Conservation (phyloP, 305 asterid genomes). For the Fraxinus latifolia region DNA sequence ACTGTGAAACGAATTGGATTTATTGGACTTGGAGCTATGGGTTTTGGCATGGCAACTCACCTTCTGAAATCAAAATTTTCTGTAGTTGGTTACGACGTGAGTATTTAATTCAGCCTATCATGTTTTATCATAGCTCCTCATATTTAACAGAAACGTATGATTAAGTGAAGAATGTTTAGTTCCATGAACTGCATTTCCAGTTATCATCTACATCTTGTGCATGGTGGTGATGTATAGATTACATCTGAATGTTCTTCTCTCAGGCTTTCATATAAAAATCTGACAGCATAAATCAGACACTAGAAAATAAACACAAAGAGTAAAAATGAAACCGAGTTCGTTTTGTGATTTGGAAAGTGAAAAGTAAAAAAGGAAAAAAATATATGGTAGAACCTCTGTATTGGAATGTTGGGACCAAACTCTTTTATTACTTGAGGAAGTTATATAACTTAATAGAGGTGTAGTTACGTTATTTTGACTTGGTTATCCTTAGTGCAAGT, state of each 20-base stretch:
- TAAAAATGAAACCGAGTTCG: neutral
- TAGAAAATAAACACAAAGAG: neutral
- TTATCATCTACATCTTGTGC: neutral
- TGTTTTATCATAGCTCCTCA: slow-evolving; percentile 15
- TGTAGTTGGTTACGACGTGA: slow-evolving; percentile 84
- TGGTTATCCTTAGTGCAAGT: neutral
- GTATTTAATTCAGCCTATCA: slow-evolving; percentile 30
- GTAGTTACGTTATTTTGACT: neutral
- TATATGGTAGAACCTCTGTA: neutral
- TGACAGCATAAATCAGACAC: neutral
- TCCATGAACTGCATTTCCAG: neutral
- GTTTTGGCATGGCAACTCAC: slow-evolving; percentile 98
- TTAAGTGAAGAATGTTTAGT: neutral
- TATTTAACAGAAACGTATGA: slow-evolving; percentile 11
- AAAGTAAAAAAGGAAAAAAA: neutral
- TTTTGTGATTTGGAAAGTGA: neutral
- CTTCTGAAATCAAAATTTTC: slow-evolving; percentile 71
- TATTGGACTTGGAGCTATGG: slow-evolving; percentile 99
- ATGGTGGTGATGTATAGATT: neutral
- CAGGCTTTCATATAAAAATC: neutral
- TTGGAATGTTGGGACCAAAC: neutral
- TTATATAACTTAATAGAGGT: neutral
- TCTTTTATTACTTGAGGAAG: neutral
- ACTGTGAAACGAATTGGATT: slow-evolving; percentile 69
- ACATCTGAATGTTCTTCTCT: neutral